A percentile compares a stretch with the other conserved stretches of the same genome.
These are phyloP conservation scores for Zea luxurians DNA, from an alignment of 176 grass and related monocot species.

Conservation along the genomic window DNA sequence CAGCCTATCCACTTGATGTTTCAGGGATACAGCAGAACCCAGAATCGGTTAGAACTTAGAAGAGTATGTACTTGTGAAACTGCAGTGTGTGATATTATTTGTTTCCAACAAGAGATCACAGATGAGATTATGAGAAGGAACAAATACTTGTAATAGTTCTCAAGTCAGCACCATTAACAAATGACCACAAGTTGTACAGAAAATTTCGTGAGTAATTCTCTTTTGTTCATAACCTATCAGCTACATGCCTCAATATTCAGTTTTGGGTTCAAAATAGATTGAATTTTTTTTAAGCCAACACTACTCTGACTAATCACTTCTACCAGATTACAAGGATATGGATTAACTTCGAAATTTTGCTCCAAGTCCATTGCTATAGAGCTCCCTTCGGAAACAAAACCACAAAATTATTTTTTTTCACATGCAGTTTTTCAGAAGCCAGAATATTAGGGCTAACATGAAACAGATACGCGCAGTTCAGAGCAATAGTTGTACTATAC, in stretches of 20 bases:
- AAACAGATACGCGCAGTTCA: slow-evolving; percentile 5
- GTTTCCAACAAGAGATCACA: background rate
- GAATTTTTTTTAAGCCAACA: background rate
- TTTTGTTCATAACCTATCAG: background rate
- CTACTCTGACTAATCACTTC: background rate
- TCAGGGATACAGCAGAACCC: background rate
- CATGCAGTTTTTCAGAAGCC: background rate
- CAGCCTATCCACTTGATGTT: background rate
- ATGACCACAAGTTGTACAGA: background rate
- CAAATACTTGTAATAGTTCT: background rate
- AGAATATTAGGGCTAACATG: slow-evolving; percentile 10
- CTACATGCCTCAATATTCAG: background rate
- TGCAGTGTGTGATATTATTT: background rate
- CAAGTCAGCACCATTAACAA: background rate
- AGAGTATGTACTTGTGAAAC: background rate
- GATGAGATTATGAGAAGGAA: background rate
- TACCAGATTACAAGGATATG: slow-evolving; percentile 3
- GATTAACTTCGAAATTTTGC: background rate
- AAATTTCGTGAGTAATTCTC: background rate
- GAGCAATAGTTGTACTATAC: slow-evolving; percentile 40
- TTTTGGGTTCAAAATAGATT: background rate
- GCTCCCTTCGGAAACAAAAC: background rate
- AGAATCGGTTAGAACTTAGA: background rate
- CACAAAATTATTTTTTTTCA: background rate
- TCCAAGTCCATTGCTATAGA: background rate